Base-by-base conservation (phyloP, 352 stramenopile genomes). In the Phytophthora podocarpi region DNA sequence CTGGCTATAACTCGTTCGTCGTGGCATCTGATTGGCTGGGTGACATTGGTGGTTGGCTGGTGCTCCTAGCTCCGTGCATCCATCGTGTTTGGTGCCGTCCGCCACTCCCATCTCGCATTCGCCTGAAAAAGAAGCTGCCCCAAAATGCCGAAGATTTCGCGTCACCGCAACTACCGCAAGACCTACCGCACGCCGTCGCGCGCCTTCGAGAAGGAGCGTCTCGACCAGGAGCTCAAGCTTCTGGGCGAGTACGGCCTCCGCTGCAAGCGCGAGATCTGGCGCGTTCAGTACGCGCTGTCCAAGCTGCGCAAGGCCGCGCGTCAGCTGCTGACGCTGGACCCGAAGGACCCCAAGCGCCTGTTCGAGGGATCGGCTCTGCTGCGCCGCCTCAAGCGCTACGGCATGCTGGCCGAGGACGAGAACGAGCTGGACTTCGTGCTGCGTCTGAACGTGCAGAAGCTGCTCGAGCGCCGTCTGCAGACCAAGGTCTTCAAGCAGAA, bases 221-320 rank as follows among this genome's bases (percentile, higher is more conserved):
- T 99, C 52, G 97, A 99, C 88, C 96, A 98, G 76, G 98, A 99
- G 85, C 89, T 99, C 49, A 99, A 99, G 90, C 89, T 98, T 42
- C 94, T 98, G 37, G 98, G 98, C 76, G 97, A 99, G 87, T 99
- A 99, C 78, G 98, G 98, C 48, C 94, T 99, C 21, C 91, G 97
- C 70, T 99, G 97, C 94, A 99, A 99, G 94, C 96, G 97, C 69
- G 97, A 99, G 80, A 99, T 99, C 80, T 99, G 98, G 98, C 96
- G 98, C 63, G 97, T 99, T 46, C 98, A 99, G 83, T 98, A 98
- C 70, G 94, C 97, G 54, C 86, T 99, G 53, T 98, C 98, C 64
- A 99, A 99, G 92, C 94, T 99, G 57, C 96, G 98, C 72, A 99
- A 99, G 77, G 96, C 97, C 31, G 98, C 98, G 13, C 97, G 98